These are phyloP conservation scores for Fusarium torulosum DNA, from an alignment of 2,329 filamentous ascomycete species.

Conservation along the genomic window DNA sequence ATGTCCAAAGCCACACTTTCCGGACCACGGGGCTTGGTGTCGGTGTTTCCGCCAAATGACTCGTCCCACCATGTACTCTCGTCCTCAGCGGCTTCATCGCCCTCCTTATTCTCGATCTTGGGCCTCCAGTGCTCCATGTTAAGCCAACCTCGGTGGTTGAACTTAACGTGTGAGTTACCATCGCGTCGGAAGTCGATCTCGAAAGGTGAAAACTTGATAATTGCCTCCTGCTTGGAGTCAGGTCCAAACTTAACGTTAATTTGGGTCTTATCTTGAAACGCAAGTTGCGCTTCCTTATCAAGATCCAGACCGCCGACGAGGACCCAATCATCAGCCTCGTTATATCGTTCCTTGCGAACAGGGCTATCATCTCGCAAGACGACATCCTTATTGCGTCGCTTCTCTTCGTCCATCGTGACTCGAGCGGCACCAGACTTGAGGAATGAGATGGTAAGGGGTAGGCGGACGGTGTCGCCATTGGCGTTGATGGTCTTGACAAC, in stretches of 20 bases:
- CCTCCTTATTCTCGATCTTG: slow-evolving; percentile 77
- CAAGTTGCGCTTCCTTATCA: slow-evolving; percentile 78
- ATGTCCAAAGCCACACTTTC: slow-evolving; percentile 94
- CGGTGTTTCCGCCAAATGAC: slow-evolving; percentile 93
- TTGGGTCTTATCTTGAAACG: slow-evolving; percentile 73
- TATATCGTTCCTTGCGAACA: slow-evolving; percentile 91
- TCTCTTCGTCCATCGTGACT: slow-evolving; percentile 92
- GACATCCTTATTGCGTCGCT: slow-evolving; percentile 88
- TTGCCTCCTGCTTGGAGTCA: slow-evolving; percentile 79
- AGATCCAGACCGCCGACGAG: slow-evolving; percentile 83
- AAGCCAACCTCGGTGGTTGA: slow-evolving; percentile 90
- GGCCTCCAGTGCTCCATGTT: slow-evolving; percentile 97
- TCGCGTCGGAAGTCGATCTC: slow-evolving; percentile 88
- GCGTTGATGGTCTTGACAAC: slow-evolving; percentile 83
- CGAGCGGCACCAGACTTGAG: slow-evolving; percentile 90
- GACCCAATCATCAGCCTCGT: slow-evolving; percentile 88
- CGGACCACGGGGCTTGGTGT: slow-evolving; percentile 93
- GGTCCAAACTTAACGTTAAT: slow-evolving; percentile 86
- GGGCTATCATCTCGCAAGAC: slow-evolving; percentile 86
- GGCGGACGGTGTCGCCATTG: slow-evolving; percentile 74
- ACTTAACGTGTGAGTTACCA: slow-evolving; percentile 82
- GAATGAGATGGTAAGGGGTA: slow-evolving; percentile 89
- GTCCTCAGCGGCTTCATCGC: slow-evolving; percentile 72
- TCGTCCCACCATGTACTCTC: slow-evolving; percentile 99
- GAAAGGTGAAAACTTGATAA: slow-evolving; percentile 87